Conservation (phyloP, 176 grass and related monocot species). For the Microstegium vimineum region DNA sequence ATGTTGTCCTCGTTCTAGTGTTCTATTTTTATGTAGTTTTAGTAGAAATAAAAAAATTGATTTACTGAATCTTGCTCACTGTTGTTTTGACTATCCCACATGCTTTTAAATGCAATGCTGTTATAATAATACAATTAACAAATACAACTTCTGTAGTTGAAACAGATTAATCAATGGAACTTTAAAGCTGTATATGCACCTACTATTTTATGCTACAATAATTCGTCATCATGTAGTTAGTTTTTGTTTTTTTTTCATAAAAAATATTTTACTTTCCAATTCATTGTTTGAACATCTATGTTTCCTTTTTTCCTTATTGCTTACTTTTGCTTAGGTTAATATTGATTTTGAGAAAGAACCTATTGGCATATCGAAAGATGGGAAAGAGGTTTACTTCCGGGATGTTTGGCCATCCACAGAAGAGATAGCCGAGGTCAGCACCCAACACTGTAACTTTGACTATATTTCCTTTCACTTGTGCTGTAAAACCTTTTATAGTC, state of each 20-base stretch:
- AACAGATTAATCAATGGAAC: neutral
- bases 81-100: neutral
- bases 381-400: constrained; percentile 85
- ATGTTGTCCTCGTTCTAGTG: constrained; percentile 4
- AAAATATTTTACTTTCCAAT: neutral
- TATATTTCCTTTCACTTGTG: neutral
- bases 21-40: neutral
- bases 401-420: constrained; percentile 88
- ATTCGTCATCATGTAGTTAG: neutral
- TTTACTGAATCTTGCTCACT: neutral
- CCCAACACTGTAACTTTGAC: constrained; percentile 8
- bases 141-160: neutral
- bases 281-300: neutral
- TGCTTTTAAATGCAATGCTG: neutral
- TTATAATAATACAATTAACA: neutral
- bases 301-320: neutral
- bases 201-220: neutral
- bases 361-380: constrained; percentile 80
- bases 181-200: neutral
- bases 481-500: neutral
- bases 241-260: neutral
- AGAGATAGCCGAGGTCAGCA: constrained; percentile 73
- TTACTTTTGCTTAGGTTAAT: constrained; percentile 59
- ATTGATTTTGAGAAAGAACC: constrained; percentile 98
- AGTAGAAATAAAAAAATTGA: neutral